Base-by-base conservation (phyloP, 192 early-diverging fungal species). In the Dimargaris xerosporica region DNA sequence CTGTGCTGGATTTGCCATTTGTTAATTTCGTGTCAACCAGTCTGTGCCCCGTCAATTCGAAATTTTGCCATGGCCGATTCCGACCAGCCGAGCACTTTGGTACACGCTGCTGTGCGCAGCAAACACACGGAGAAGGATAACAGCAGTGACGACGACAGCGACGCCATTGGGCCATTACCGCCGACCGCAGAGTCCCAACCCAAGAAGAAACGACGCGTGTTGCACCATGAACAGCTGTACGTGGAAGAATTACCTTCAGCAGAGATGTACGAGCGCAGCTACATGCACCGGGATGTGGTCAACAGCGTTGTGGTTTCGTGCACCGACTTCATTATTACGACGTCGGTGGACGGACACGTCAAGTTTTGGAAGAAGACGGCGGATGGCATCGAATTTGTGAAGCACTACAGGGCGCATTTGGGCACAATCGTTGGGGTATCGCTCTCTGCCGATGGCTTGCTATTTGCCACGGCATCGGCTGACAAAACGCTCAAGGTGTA, bases 281-380 rank as follows among this genome's bases (percentile, higher is more conserved):
- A 93, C 62, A 99, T 99, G 96, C 96, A 99, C 65, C 80, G 94
- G 28, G 92, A 97, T 67, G 74, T 78, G 2, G 75, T 99, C 44
- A 91, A 88, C 61, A 83, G 82, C 66, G 81, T 93, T 4, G 76
- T 75, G 1, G 78, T 88, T 17, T 85, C 91, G 28, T 75, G 71
- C 63, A 91, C 85, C 7, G 92, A 94, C 62, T 99, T 96, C 72
- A 71, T 99, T 34, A 81, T 99, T 45, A 99, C 96, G 3, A 87
- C 91, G 0, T 97, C 94, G 0, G 75, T 85, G 0, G 93, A 99
- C 72, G 96, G 96, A 1, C 94, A 95, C 64, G 82, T 99, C 16
- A 99, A 99, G 72, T 99, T 97, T 61, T 99, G 96, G 96, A 97
- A 99, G 69, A 97, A 96, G 76, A 83, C 87, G 21, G 80, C 75